These are phyloP conservation scores for Trichosporon asahii DNA, from an alignment of 1,284 basidiomycete genomes.

Conservation along the genomic window DNA sequence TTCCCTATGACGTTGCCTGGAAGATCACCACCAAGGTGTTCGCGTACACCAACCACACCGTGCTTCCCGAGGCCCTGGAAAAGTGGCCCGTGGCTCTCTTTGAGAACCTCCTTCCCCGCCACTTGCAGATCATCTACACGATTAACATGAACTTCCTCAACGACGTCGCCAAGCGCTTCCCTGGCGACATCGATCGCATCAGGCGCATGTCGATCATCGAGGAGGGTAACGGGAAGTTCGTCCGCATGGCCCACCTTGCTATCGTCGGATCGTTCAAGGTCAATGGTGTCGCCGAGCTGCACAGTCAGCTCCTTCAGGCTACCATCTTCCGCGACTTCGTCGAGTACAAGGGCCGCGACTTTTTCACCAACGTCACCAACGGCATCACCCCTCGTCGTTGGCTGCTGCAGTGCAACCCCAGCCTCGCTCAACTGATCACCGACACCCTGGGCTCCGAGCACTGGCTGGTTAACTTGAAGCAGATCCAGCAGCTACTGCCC, in stretches of 20 bases:
- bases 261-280: slow-evolving; percentile 67
- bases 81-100: slow-evolving; percentile 85
- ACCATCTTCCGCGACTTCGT: slow-evolving; percentile 85
- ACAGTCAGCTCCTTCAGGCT: slow-evolving; percentile 54
- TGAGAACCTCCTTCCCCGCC: slow-evolving; percentile 69
- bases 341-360: slow-evolving; percentile 49
- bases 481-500: slow-evolving; percentile 50
- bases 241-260: slow-evolving; percentile 71
- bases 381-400: slow-evolving; percentile 61
- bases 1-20: slow-evolving; percentile 81
- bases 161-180: slow-evolving; percentile 82
- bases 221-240: slow-evolving; percentile 76
- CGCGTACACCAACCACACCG: slow-evolving; percentile 88
- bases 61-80: slow-evolving; percentile 51
- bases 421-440: slow-evolving; percentile 75
- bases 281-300: slow-evolving; percentile 90
- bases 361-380: slow-evolving; percentile 57
- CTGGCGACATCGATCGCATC: slow-evolving; percentile 73
- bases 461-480: slow-evolving; percentile 63
- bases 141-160: slow-evolving; percentile 59
- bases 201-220: slow-evolving; percentile 85
- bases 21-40: slow-evolving; percentile 79
- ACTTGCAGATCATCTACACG: slow-evolving; percentile 78
- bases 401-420: slow-evolving; percentile 90
- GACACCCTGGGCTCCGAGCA: slow-evolving; percentile 72